Evolutionary conservation across 768 basidiomycete species (phyloP).

Genomic region (Dioszegia aurantiaca): DNA sequence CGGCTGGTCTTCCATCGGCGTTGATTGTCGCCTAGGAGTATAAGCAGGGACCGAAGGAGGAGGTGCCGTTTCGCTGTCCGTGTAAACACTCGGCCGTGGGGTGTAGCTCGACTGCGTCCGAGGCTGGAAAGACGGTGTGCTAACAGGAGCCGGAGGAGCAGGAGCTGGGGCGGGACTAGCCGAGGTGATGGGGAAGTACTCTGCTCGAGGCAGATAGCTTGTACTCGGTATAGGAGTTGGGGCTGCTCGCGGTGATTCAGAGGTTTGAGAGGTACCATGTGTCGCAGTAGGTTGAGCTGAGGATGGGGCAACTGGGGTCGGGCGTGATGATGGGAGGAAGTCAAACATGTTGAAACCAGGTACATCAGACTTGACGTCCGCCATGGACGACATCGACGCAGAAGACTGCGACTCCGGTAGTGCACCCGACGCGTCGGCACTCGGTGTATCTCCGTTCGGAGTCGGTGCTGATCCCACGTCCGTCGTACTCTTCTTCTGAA

Average conservation of each 20-base stretch:
- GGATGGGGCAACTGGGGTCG: background rate
- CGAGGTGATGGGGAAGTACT: constrained; percentile 28
- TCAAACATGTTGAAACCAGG: constrained; percentile 10
- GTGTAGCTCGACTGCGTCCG: constrained; percentile 11
- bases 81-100: constrained; percentile 8
- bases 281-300: background rate
- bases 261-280: constrained; percentile 2
- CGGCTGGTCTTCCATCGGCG: constrained; percentile 1
- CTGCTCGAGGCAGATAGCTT: constrained; percentile 25
- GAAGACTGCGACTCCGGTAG: background rate
- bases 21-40: background rate
- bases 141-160: background rate
- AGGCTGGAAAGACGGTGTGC: constrained; percentile 5
- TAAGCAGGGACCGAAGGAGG: constrained; percentile 2
- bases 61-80: constrained; percentile 5
- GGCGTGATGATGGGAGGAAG: constrained; percentile 11
- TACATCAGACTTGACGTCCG: no score
- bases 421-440: background rate
- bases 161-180: constrained; percentile 5
- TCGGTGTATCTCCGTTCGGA: constrained; percentile 3
- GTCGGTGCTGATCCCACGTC: background rate
- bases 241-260: constrained; percentile 7
- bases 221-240: background rate
- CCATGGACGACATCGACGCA: background rate
- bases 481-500: constrained; percentile 29